Conservation (phyloP, 2,329 filamentous ascomycete genomes). For the Botrytis byssoidea region DNA sequence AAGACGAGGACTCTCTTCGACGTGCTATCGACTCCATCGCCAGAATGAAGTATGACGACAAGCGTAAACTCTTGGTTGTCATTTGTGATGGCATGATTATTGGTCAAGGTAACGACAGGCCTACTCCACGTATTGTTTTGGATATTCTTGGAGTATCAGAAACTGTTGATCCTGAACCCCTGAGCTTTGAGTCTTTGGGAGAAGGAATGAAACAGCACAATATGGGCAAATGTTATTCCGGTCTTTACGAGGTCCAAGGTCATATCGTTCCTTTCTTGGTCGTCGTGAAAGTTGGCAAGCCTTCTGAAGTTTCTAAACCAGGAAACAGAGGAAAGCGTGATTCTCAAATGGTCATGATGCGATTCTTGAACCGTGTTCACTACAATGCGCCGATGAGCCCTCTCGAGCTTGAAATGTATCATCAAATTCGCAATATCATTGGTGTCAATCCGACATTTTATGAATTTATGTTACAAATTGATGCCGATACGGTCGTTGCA, state of each 20-base stretch:
- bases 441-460: conserved; percentile 98
- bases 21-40: conserved; percentile 96
- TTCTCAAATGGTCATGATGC: conserved; percentile 97
- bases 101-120: conserved; percentile 93
- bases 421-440: conserved; percentile 98
- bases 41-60: conserved; percentile 95
- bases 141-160: conserved; percentile 96
- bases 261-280: conserved; percentile 98
- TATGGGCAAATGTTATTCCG: conserved; percentile 98
- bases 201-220: conserved; percentile 98
- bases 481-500: conserved; percentile 93
- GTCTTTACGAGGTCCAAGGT: conserved; percentile 94
- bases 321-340: conserved; percentile 99
- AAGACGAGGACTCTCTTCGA: conserved; percentile 95
- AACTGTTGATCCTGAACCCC: conserved; percentile 87
- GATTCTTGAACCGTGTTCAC: conserved; percentile 97
- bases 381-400: conserved; percentile 97
- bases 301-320: conserved; percentile 69
- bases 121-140: conserved; percentile 91
- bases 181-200: conserved; percentile 95
- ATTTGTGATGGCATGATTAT: conserved; percentile 99
- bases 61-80: conserved; percentile 90
- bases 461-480: conserved; percentile 93
- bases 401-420: conserved; percentile 95
- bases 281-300: conserved; percentile 90